Evolutionary conservation across 495 filamentous ascomycete species (phyloP).

Genomic region (Trichoderma gamsii): DNA sequence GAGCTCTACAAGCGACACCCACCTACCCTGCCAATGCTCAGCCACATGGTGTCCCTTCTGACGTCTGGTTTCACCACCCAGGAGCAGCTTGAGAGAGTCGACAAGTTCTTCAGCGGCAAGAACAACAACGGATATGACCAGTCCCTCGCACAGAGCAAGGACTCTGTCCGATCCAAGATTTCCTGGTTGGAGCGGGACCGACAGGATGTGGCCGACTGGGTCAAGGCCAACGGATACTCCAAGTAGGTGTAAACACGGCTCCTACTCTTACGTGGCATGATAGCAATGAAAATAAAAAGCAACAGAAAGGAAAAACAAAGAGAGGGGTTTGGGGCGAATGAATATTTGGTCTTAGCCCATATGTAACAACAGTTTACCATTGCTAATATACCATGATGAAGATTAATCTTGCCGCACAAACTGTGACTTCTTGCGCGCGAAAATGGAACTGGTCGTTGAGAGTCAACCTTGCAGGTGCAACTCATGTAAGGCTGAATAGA

Average conservation of each 20-base stretch:
- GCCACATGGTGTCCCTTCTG: constrained; percentile 66
- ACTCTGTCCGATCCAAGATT: constrained; percentile 71
- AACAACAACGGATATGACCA: constrained; percentile 76
- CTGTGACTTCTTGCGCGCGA: background rate
- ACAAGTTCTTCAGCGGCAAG: constrained; percentile 74
- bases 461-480: background rate
- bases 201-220: constrained; percentile 61
- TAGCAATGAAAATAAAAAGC: background rate
- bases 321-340: background rate
- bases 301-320: background rate
- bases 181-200: constrained; percentile 71
- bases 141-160: constrained; percentile 67
- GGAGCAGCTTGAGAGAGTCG: constrained; percentile 67
- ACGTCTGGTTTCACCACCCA: constrained; percentile 63
- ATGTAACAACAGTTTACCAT: background rate
- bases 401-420: background rate
- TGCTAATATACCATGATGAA: constrained; percentile 1
- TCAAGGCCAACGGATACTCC: constrained; percentile 55
- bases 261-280: background rate
- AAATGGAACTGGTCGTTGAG: background rate
- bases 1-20: constrained; percentile 56
- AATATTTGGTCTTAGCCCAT: background rate
- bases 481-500: too few relatives aligned
- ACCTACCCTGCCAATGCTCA: constrained; percentile 85
- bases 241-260: background rate